These are phyloP conservation scores for Fusarium tanahbumbuense DNA, from an alignment of 2,329 filamentous ascomycete species.

Conservation along the genomic window DNA sequence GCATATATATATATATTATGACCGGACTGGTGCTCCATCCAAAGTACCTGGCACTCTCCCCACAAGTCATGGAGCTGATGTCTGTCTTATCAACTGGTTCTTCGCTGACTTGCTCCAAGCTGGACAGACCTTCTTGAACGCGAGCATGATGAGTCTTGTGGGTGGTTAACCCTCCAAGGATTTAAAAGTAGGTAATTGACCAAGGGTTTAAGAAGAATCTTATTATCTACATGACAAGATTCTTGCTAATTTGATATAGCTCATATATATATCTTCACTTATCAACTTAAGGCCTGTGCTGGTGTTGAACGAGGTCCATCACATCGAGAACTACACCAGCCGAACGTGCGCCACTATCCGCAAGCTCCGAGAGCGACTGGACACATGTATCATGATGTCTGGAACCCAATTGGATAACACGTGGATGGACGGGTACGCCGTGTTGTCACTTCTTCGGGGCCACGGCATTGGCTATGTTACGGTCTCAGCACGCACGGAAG, in stretches of 20 bases:
- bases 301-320: not conserved
- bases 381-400: not conserved
- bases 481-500: not conserved
- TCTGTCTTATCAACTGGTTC: not conserved
- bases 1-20: not conserved
- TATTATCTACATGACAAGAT: not conserved
- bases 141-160: not conserved
- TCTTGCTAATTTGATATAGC: not conserved
- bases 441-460: not conserved
- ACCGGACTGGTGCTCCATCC: not conserved
- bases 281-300: not conserved
- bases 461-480: not conserved
- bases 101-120: not conserved
- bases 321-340: not conserved
- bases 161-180: not conserved
- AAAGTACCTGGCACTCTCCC: not conserved
- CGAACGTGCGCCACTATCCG: not conserved
- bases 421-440: not conserved
- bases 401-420: fast-evolving
- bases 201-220: fast-evolving
- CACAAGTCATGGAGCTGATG: not conserved
- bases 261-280: not conserved
- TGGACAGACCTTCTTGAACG: not conserved
- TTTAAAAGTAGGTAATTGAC: not conserved
- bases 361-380: not conserved